Percentiles rank a stretch among this genome's conserved stretches.
Evolutionary conservation across 768 basidiomycete genomes (phyloP).

Genomic region (Rossbeevera mucosa): DNA sequence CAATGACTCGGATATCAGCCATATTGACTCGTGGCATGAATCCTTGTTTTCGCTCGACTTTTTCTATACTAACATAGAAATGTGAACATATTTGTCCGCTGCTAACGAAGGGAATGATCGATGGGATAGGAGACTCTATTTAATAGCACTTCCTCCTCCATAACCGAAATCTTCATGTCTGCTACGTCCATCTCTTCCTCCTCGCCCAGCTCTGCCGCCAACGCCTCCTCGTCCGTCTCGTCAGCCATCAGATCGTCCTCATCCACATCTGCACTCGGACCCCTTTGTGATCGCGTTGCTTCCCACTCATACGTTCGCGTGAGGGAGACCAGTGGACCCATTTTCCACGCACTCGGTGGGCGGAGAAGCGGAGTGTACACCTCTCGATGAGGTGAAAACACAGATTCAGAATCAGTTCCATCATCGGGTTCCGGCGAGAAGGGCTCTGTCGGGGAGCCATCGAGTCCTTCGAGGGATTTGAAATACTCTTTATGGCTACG

Average conservation of each 20-base stretch:
- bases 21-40: too few species aligned
- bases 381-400: conserved; percentile 24
- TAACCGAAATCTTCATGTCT: conserved; percentile 31
- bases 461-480: conserved; percentile 25
- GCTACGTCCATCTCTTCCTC: conserved; percentile 39
- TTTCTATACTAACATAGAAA: too few species aligned
- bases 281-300: conserved; percentile 14
- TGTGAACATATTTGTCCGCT: too few species aligned
- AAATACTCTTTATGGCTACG: conserved; percentile 41
- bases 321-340: conserved; percentile 12
- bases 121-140: too few species aligned
- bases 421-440: not conserved
- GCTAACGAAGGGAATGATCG: too few species aligned
- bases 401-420: not conserved
- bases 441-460: not conserved
- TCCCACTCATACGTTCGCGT: conserved; percentile 23
- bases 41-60: too few species aligned
- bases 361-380: conserved; percentile 36
- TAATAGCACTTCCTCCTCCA: conserved; percentile 36
- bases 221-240: conserved; percentile 35
- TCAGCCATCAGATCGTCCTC: conserved; percentile 28
- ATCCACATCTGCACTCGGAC: conserved; percentile 14
- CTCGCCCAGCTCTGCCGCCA: conserved; percentile 38
- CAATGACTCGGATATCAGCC: too few species aligned
- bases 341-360: conserved; percentile 21